Percentiles rank a stretch among this genome's conserved stretches.
phyloP scores from a whole-genome alignment of 2,329 filamentous ascomycete genomes.

The Arthrobotrys entomopaga region DNA sequence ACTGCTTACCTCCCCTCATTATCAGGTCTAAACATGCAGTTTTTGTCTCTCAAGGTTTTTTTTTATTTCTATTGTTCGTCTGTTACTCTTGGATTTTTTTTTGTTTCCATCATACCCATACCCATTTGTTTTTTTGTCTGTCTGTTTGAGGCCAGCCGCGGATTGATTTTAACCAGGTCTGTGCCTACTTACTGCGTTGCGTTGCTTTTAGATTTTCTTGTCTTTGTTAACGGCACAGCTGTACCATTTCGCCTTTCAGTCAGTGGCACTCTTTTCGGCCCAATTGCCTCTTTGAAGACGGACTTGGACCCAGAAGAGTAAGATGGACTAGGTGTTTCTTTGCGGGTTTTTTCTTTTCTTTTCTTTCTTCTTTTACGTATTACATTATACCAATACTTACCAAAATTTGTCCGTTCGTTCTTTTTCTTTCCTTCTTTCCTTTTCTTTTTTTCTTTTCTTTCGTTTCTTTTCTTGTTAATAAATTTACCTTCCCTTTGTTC shows the following conservation, averaged over 20 bases:
- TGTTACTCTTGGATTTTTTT: slow-evolving; percentile 32
- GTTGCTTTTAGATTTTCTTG: slow-evolving; percentile 27
- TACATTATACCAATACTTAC: slow-evolving; percentile 48
- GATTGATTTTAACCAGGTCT: not conserved
- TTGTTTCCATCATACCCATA: slow-evolving; percentile 17
- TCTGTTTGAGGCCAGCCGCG: slow-evolving; percentile 9
- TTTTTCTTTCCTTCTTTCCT: not conserved
- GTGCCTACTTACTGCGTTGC: slow-evolving; percentile 8
- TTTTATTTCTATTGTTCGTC: slow-evolving; percentile 18
- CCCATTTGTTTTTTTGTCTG: slow-evolving; percentile 12
- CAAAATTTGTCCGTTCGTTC: slow-evolving; percentile 27
- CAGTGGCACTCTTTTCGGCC: not conserved
- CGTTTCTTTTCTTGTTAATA: slow-evolving; percentile 8
- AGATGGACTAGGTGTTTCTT: not conserved
- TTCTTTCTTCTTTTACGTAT: slow-evolving; percentile 14
- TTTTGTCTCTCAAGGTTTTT: slow-evolving; percentile 41
- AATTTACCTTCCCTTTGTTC: slow-evolving; percentile 8
- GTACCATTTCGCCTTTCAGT: slow-evolving; percentile 1
- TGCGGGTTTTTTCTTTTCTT: slow-evolving; percentile 12
- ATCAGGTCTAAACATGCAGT: not conserved
- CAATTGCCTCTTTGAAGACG: too few species aligned
- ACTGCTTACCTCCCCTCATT: not conserved
- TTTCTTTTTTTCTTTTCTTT: slow-evolving; percentile 8
- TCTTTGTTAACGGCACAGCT: not conserved
- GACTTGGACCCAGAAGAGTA: slow-evolving; percentile 1